phyloP scores from a whole-genome alignment of 176 grass and related monocot species.

The Puccinellia tenuiflora region DNA sequence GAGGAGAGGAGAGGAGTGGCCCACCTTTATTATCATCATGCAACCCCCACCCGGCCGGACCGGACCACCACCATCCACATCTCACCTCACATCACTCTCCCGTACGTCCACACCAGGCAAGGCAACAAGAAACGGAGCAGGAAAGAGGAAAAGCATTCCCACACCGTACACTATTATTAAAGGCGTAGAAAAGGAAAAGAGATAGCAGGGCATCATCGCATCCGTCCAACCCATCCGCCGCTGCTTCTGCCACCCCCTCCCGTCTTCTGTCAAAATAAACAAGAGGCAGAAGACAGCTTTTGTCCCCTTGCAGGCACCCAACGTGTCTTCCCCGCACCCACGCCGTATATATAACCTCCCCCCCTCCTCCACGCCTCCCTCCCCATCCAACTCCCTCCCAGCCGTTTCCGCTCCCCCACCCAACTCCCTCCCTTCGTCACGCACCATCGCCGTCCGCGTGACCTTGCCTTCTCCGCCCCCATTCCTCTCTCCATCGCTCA shows the following conservation, averaged over 20 bases:
- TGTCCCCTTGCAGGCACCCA: slow-evolving; percentile 41
- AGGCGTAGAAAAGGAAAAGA: background rate
- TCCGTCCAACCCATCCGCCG: background rate
- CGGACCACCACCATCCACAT: slow-evolving; percentile 5
- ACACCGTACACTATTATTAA: slow-evolving; percentile 21
- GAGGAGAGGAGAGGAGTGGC: background rate
- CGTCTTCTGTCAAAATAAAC: slow-evolving; percentile 32
- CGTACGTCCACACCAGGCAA: background rate
- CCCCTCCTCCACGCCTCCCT: background rate
- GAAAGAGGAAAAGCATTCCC: background rate
- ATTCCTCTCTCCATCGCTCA: background rate
- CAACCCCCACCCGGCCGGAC: slow-evolving; percentile 1
- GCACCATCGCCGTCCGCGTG: background rate
- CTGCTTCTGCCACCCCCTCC: background rate
- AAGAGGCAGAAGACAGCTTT: slow-evolving; percentile 36
- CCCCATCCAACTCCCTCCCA: background rate
- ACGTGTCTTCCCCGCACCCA: slow-evolving; percentile 29
- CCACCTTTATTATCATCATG: background rate
- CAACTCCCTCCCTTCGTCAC: background rate
- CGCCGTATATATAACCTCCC: slow-evolving; percentile 29
- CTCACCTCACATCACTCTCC: slow-evolving; percentile 22
- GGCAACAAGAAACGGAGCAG: background rate
- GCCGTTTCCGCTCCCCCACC: background rate
- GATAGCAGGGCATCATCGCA: background rate
- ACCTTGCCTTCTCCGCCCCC: background rate